Evolutionary conservation across 2,329 filamentous ascomycete genomes (phyloP).

Genomic region (Xylaria sp.): DNA sequence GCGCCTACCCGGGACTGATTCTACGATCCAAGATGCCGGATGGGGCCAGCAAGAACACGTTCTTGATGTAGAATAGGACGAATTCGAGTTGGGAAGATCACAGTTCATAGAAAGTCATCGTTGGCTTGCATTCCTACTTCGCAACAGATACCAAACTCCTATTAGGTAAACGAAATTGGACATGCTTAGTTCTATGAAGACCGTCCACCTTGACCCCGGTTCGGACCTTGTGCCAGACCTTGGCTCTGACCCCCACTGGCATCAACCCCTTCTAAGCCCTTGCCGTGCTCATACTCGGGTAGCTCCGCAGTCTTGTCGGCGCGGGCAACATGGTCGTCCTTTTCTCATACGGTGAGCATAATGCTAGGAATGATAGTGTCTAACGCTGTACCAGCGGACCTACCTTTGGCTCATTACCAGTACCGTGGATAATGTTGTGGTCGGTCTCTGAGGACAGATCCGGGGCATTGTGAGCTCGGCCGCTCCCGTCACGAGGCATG

Average conservation of each 20-base stretch:
- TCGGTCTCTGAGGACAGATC: slow-evolving; percentile 38
- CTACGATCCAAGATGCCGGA: slow-evolving; percentile 46
- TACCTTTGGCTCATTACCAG: slow-evolving; percentile 42
- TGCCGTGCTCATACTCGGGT: slow-evolving; percentile 51
- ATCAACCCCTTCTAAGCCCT: slow-evolving; percentile 42
- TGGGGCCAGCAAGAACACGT: slow-evolving; percentile 42
- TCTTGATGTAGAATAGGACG: slow-evolving; percentile 15
- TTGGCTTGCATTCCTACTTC: no score
- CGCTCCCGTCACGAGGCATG: slow-evolving; percentile 56
- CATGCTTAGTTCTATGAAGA: no score
- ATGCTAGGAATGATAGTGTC: not conserved
- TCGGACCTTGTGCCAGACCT: slow-evolving; percentile 44
- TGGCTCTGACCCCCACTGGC: slow-evolving; percentile 50
- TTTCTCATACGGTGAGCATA: not conserved
- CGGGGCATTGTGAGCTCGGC: slow-evolving; percentile 48
- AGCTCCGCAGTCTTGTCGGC: slow-evolving; percentile 54
- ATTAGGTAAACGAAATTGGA: no score
- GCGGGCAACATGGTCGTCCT: slow-evolving; percentile 43
- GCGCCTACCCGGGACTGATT: slow-evolving; percentile 47
- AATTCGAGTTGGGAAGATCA: not conserved
- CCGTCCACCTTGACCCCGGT: slow-evolving; percentile 46
- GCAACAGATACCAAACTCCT: no score
- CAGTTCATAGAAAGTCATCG: no score
- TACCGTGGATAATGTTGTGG: slow-evolving; percentile 50
- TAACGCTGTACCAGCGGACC: slow-evolving; percentile 14